phyloP scores from a whole-genome alignment of 1,284 basidiomycete species.

The Trametes pubescens region DNA sequence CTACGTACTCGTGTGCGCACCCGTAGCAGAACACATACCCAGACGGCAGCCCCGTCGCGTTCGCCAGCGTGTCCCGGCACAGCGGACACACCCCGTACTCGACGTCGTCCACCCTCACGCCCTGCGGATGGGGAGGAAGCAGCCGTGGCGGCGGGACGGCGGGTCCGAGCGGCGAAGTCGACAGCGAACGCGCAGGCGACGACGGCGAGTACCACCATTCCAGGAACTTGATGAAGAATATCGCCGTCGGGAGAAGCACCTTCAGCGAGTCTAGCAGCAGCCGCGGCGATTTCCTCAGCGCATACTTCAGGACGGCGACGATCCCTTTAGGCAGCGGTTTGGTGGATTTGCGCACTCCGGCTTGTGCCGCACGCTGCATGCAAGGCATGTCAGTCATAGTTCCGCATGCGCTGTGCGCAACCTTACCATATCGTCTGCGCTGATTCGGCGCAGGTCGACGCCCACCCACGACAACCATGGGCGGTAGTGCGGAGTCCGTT shows the following conservation, averaged over 20 bases:
- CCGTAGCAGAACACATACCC: slow-evolving; percentile 98
- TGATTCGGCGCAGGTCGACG: slow-evolving; percentile 82
- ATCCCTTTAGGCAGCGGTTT: slow-evolving; percentile 44
- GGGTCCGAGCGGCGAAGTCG: slow-evolving; percentile 67
- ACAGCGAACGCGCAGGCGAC: slow-evolving; percentile 81
- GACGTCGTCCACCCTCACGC: slow-evolving; percentile 63
- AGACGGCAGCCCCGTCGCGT: slow-evolving; percentile 90
- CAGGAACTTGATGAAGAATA: slow-evolving; percentile 97
- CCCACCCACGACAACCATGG: slow-evolving; percentile 92
- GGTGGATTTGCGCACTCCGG: slow-evolving; percentile 21
- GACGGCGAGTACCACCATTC: slow-evolving; percentile 99
- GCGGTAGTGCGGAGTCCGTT: slow-evolving; percentile 86
- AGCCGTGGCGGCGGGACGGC: slow-evolving; percentile 79
- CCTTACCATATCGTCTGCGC: slow-evolving; percentile 77
- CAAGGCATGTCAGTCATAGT: slow-evolving; percentile 10
- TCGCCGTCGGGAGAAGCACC: slow-evolving; percentile 88
- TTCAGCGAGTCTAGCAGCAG: slow-evolving; percentile 80
- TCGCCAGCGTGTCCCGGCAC: slow-evolving; percentile 80
- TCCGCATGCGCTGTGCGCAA: background rate
- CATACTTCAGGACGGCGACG: slow-evolving; percentile 50
- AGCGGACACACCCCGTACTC: slow-evolving; percentile 87
- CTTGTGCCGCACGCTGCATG: slow-evolving; percentile 43
- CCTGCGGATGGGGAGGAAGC: slow-evolving; percentile 75
- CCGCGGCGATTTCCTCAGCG: slow-evolving; percentile 63
- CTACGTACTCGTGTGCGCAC: slow-evolving; percentile 88